phyloP scores from a whole-genome alignment of 1,284 basidiomycete genomes.

The Trichosporon faecale region DNA sequence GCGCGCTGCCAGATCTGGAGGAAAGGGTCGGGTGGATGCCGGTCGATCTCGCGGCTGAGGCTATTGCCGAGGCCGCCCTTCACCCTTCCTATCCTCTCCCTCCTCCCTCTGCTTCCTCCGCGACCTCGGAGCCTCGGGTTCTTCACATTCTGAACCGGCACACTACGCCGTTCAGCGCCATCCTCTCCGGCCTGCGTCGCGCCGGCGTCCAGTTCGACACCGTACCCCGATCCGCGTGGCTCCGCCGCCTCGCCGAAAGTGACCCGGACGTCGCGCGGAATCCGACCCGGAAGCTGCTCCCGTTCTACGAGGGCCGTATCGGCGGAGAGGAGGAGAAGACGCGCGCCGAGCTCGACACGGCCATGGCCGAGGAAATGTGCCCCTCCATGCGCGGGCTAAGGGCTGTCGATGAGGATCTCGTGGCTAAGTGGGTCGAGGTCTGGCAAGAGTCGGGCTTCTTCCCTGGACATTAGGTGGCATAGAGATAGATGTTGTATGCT shows the following conservation, averaged over 20 bases:
- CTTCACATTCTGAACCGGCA: constrained; percentile 68
- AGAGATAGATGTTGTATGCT: neutral
- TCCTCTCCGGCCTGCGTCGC: constrained; percentile 62
- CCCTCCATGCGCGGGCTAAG: neutral
- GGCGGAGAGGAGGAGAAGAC: neutral
- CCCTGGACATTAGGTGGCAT: too few relatives aligned
- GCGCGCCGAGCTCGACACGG: neutral
- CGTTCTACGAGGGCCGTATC: constrained; percentile 28
- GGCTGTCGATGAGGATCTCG: neutral
- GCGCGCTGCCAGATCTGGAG: constrained; percentile 55
- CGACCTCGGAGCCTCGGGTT: neutral
- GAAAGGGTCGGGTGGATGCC: constrained; percentile 61
- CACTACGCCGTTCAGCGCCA: constrained; percentile 55
- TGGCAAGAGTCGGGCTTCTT: neutral
- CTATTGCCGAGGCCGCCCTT: constrained; percentile 54
- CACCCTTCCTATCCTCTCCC: neutral
- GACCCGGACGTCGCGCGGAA: constrained; percentile 55
- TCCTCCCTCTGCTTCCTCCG: neutral
- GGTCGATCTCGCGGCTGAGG: constrained; percentile 58
- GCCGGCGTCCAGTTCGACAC: constrained; percentile 70
- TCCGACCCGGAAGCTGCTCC: constrained; percentile 58
- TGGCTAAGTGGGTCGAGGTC: neutral
- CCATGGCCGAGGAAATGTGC: neutral
- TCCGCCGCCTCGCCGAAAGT: constrained; percentile 54
- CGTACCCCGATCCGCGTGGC: constrained; percentile 62